Conservation (phyloP, 202 grass and related monocot genomes). For the Zoysia matrella region DNA sequence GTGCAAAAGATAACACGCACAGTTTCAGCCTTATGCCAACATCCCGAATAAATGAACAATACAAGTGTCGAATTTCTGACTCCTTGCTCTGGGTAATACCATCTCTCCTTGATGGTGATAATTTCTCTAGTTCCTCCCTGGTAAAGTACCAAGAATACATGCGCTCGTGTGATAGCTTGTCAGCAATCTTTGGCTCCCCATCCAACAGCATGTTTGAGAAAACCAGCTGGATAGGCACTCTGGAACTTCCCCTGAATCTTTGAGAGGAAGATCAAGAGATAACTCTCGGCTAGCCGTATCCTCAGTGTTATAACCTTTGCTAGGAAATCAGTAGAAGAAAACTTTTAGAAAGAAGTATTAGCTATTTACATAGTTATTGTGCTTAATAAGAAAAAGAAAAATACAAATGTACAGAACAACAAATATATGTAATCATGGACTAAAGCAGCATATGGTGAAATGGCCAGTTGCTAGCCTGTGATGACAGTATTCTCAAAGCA, state of each 20-base stretch:
- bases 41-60: conserved; percentile 70
- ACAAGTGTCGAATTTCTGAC: conserved; percentile 59
- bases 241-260: conserved; percentile 21
- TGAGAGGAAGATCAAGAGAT: conserved; percentile 10
- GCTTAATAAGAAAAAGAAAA: not conserved
- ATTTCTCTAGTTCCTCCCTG: conserved; percentile 59
- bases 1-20: conserved; percentile 45
- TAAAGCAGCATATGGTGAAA: conserved; percentile 13
- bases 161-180: conserved; percentile 30
- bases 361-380: not conserved
- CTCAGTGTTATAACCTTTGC: not conserved
- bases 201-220: conserved; percentile 44
- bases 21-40: conserved; percentile 64
- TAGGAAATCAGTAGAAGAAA: conserved; percentile 11
- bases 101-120: conserved; percentile 67
- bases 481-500: not conserved
- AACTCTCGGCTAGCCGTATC: not conserved
- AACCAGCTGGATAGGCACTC: conserved; percentile 19
- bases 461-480: conserved; percentile 3
- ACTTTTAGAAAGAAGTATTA: conserved; percentile 3
- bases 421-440: too few relatives aligned
- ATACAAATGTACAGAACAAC: not conserved
- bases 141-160: conserved; percentile 69
- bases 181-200: conserved; percentile 23
- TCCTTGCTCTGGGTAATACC: conserved; percentile 61